A percentile compares a stretch with the other conserved stretches of the same genome.
phyloP scores from a whole-genome alignment of 768 basidiomycete genomes.

The Boletus sensibilis region DNA sequence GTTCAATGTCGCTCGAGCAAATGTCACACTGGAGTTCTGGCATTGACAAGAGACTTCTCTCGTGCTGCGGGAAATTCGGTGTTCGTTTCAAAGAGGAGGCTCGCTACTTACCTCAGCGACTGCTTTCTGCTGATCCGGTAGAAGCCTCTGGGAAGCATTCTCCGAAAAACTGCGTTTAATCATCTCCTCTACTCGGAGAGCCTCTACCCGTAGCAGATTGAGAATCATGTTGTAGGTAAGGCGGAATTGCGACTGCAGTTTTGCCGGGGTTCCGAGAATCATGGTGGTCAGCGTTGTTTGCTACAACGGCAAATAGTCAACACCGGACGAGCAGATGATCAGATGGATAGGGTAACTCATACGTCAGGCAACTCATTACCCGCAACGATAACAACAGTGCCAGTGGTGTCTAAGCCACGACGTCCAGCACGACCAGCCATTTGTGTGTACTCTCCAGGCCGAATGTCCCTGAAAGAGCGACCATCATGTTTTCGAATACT shows the following conservation, averaged over 20 bases:
- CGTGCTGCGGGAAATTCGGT: constrained; percentile 49
- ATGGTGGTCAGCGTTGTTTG: constrained; percentile 74
- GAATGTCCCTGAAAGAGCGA: constrained; percentile 82
- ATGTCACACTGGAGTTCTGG: constrained; percentile 65
- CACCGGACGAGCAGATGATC: neutral
- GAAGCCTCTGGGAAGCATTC: constrained; percentile 87
- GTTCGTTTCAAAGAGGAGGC: constrained; percentile 3
- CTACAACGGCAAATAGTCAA: constrained; percentile 38
- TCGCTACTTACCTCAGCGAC: constrained; percentile 65
- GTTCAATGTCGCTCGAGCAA: constrained; percentile 71
- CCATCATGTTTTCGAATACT: constrained; percentile 95
- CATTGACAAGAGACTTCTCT: constrained; percentile 61
- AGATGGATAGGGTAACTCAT: constrained; percentile 15
- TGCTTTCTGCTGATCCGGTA: constrained; percentile 91
- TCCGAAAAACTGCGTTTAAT: constrained; percentile 99
- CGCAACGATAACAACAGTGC: constrained; percentile 89
- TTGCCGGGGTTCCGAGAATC: constrained; percentile 93
- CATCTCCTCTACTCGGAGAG: constrained; percentile 97
- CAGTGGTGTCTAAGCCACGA: constrained; percentile 91
- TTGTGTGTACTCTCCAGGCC: constrained; percentile 94
- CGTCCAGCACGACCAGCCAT: constrained; percentile 99
- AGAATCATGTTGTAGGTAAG: constrained; percentile 99
- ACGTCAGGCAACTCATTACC: constrained; percentile 88
- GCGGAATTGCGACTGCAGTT: constrained; percentile 93
- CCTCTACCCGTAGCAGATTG: constrained; percentile 94